Percentiles rank a stretch among this genome's conserved stretches.
Evolutionary conservation across 2,329 filamentous ascomycete genomes (phyloP).

Genomic region (Sclerotinia spermophila): DNA sequence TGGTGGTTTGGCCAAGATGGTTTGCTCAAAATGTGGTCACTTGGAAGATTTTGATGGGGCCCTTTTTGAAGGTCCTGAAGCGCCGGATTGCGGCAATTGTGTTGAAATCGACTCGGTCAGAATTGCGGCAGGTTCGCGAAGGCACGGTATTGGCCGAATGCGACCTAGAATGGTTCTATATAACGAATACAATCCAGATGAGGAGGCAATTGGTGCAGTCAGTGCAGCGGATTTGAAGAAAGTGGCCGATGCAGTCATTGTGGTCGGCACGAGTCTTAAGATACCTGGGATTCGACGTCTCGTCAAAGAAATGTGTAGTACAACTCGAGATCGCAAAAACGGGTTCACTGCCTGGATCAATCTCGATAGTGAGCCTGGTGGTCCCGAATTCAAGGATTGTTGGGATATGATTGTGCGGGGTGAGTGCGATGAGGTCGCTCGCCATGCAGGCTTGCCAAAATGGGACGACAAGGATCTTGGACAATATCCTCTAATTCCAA

Average conservation of each 20-base stretch:
- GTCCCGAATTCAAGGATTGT: constrained; percentile 82
- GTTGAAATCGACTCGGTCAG: constrained; percentile 71
- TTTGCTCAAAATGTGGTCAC: constrained; percentile 86
- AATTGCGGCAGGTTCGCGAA: constrained; percentile 77
- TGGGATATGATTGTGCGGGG: constrained; percentile 90
- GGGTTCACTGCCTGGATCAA: constrained; percentile 95
- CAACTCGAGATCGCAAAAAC: constrained; percentile 76
- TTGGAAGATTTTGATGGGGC: constrained; percentile 72
- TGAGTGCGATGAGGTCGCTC: constrained; percentile 83
- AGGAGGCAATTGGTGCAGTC: constrained; percentile 91
- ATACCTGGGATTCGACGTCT: constrained; percentile 89
- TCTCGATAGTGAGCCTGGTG: constrained; percentile 75
- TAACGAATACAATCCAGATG: constrained; percentile 95
- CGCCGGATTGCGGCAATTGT: constrained; percentile 76
- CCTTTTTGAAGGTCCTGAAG: constrained; percentile 78
- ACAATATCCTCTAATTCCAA: constrained; percentile 45
- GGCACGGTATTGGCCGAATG: constrained; percentile 86
- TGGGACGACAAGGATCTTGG: constrained; percentile 56
- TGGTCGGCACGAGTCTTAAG: constrained; percentile 93
- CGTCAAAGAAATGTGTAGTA: constrained; percentile 84
- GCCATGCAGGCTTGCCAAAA: constrained; percentile 59
- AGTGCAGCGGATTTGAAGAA: constrained; percentile 80
- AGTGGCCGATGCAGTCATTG: constrained; percentile 85
- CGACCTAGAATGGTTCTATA: constrained; percentile 94
- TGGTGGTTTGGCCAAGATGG: constrained; percentile 91